Conservation (phyloP, 306 rosid species). For the Casuarina equisetifolia region DNA sequence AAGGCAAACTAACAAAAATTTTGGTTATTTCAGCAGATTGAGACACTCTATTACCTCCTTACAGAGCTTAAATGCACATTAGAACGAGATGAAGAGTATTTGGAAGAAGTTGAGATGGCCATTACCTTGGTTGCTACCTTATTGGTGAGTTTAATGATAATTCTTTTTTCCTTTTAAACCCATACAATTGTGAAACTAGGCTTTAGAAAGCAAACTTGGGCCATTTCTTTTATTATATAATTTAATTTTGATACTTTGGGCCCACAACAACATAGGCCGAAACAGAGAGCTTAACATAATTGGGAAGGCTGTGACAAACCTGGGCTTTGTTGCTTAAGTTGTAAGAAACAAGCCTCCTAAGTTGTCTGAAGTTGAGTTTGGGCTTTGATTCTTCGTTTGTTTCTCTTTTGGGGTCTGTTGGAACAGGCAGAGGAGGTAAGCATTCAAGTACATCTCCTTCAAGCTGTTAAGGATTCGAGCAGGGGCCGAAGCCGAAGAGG, state of each 20-base stretch:
- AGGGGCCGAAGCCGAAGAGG: not conserved
- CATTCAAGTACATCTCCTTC: conserved; percentile 33
- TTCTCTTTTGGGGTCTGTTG: not conserved
- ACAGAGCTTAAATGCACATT: conserved; percentile 55
- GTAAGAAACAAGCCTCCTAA: too few relatives aligned
- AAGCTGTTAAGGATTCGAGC: conserved; percentile 26
- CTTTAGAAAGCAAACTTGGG: not conserved
- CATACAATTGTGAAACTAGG: not conserved
- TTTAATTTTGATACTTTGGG: not conserved
- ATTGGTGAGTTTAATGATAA: conserved; percentile 40
- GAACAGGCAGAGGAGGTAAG: conserved; percentile 42
- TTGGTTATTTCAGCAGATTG: conserved; percentile 43
- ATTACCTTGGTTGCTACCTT: conserved; percentile 33
- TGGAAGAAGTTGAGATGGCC: conserved; percentile 37
- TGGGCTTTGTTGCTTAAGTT: too few relatives aligned
- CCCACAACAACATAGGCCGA: too few relatives aligned
- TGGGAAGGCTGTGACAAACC: too few relatives aligned
- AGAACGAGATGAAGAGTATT: conserved; percentile 47
- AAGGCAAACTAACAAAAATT: not conserved
- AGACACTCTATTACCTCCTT: conserved; percentile 52
- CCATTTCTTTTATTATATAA: not conserved
- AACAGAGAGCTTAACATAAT: too few relatives aligned
- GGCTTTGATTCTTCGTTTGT: not conserved
- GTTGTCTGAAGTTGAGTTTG: too few relatives aligned
- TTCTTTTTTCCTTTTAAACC: not conserved